phyloP scores from a whole-genome alignment of 2,329 filamentous ascomycete species.

The Epicoccum sorghinum region DNA sequence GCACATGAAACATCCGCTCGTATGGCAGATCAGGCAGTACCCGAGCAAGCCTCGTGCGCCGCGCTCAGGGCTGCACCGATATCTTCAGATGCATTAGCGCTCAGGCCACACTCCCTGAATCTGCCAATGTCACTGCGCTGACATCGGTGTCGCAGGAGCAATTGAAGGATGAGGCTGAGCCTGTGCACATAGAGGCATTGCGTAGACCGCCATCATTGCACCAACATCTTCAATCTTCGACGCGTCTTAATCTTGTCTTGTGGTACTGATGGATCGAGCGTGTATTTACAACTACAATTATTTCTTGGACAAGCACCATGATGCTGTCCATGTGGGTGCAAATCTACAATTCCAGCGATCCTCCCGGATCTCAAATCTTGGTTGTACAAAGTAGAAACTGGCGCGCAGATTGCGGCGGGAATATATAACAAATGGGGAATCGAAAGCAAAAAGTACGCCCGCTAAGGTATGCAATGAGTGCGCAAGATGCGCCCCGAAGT shows the following conservation, averaged over 20 bases:
- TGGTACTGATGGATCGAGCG: neutral
- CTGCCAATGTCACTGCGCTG: conserved; percentile 11
- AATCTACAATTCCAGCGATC: conserved; percentile 10
- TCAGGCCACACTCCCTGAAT: conserved; percentile 16
- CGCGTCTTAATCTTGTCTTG: neutral
- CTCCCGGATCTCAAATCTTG: conserved; percentile 10
- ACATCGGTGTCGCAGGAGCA: conserved; percentile 1
- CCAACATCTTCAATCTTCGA: too few relatives aligned
- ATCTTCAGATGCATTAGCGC: conserved; percentile 15
- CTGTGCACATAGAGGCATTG: conserved; percentile 4
- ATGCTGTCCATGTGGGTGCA: conserved; percentile 5
- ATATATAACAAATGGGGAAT: conserved; percentile 20
- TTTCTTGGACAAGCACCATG: conserved; percentile 7
- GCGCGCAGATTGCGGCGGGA: conserved; percentile 12
- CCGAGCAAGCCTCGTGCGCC: conserved; percentile 19
- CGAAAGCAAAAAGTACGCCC: conserved; percentile 36
- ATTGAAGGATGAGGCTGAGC: neutral
- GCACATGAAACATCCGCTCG: conserved; percentile 18
- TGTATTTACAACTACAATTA: conserved; percentile 15
- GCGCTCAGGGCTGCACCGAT: conserved; percentile 11
- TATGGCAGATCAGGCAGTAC: conserved; percentile 21
- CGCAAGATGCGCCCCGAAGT: conserved; percentile 19
- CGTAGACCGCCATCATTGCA: too few relatives aligned
- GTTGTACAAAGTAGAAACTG: conserved; percentile 7
- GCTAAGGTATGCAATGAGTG: conserved; percentile 40